Evolutionary conservation across 768 basidiomycete genomes (phyloP), one percentile per base, ranked within the genome.

Genomic region (Galerina marginata): DNA sequence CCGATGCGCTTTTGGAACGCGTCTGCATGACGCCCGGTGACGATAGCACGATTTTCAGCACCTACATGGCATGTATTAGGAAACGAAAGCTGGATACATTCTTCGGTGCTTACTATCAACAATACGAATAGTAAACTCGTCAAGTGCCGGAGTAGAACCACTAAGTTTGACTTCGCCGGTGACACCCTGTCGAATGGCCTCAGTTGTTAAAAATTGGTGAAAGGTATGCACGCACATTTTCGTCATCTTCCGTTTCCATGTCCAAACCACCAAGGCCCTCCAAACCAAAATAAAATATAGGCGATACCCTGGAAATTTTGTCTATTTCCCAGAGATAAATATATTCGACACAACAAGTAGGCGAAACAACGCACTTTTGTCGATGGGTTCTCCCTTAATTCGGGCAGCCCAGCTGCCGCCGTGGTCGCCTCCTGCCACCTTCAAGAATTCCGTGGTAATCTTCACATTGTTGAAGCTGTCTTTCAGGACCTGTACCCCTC

Each of bases 331-430:
- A 40, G 3, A 46, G 39, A 43, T 9, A 12, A 15, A 45, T 9
- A 23, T 47, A 23, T 48, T 48, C 42, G 3, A 38, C n/a, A 9
- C 15, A 46, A 36, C 14, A 16, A 39, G 11, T 3, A 9, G 44
- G 10, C 26, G 11, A 33, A 55, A 37, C 10, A 40, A 72, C 81
- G 50, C 58, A 92, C 94, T 78, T 63, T 77, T 69, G 60, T 87
- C 77, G n/a, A 96, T 77, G 14, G 93, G 92, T 72, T 86, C 81
- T 20, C 93, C 93, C 69, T 87, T 90, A 64, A 96, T 83, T 56
- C 95, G 86, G 10, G 86, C 89, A 65, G 89, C 93, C 93, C 93
- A 95, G 72, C 90, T 93, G 15, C 95, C 94, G 14, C 93, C 92
- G 69, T 92, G 83, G 11, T 84, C 82, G 11, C 91, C 93, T 45